phyloP scores from a whole-genome alignment of 2,329 filamentous ascomycete species.

The Magnaporthales sp. region DNA sequence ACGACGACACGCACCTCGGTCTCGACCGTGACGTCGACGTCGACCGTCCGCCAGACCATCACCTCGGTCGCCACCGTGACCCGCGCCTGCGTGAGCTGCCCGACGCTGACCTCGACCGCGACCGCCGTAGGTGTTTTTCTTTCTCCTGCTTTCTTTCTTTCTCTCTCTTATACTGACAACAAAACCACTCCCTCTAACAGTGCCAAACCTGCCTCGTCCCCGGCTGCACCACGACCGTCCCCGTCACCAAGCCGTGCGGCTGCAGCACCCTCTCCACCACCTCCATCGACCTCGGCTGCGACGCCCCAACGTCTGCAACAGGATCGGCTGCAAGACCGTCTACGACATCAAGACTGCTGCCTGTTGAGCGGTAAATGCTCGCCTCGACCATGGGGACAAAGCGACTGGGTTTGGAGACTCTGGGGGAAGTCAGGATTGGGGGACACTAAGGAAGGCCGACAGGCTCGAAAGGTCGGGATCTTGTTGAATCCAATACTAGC shows the following conservation, averaged over 20 bases:
- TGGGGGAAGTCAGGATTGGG: neutral
- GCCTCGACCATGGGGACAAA: neutral
- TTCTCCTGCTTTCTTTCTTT: neutral
- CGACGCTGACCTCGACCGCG: slow-evolving; percentile 9
- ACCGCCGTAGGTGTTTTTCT: slow-evolving; percentile 1
- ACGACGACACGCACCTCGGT: slow-evolving; percentile 3
- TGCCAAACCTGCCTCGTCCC: slow-evolving; percentile 10
- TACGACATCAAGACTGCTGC: slow-evolving; percentile 9
- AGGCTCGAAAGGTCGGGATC: neutral
- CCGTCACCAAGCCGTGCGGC: slow-evolving; percentile 8
- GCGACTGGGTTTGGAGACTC: neutral
- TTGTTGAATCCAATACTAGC: neutral
- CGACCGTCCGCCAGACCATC: neutral
- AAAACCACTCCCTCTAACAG: neutral
- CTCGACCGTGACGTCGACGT: slow-evolving; percentile 5
- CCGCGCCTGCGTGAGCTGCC: slow-evolving; percentile 7
- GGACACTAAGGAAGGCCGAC: no score
- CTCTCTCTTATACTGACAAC: neutral
- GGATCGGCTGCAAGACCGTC: slow-evolving; percentile 19
- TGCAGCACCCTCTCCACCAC: slow-evolving; percentile 13
- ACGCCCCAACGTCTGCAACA: slow-evolving; percentile 14
- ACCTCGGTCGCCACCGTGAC: slow-evolving; percentile 3
- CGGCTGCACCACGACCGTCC: slow-evolving; percentile 7
- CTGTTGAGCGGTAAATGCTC: neutral
- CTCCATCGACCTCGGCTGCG: slow-evolving; percentile 16